Evolutionary conservation across 495 filamentous ascomycete genomes (phyloP).

Genomic region (Xylaria castorea): DNA sequence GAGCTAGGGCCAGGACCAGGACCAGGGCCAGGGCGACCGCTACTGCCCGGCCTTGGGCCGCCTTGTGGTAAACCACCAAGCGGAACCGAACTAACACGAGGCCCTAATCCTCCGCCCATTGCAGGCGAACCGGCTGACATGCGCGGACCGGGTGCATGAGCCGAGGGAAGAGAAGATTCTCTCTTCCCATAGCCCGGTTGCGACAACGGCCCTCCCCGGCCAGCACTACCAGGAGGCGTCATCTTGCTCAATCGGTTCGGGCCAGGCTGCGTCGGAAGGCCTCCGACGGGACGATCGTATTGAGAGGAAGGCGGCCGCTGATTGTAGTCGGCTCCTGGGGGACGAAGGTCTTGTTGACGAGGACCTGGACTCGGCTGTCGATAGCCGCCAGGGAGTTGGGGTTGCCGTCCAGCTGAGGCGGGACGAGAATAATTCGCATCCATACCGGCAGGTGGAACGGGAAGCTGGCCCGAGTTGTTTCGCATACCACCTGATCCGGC

Average conservation of each 20-base stretch:
- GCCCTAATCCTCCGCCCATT: constrained; percentile 38
- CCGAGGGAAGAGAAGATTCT: constrained; percentile 35
- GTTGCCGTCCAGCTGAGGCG: constrained; percentile 49
- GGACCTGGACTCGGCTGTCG: constrained; percentile 49
- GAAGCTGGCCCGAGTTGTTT: constrained; percentile 34
- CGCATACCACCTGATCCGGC: constrained; percentile 31
- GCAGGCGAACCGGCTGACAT: constrained; percentile 33
- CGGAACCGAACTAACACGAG: constrained; percentile 43
- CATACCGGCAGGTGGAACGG: constrained; percentile 41
- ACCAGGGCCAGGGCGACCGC: constrained; percentile 10
- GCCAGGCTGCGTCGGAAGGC: constrained; percentile 28
- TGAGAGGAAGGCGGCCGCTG: constrained; percentile 29
- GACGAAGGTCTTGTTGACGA: constrained; percentile 33
- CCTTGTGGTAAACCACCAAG: constrained; percentile 37
- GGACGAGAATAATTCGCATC: constrained; percentile 42
- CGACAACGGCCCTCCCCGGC: constrained; percentile 21
- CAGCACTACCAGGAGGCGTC: constrained; percentile 37
- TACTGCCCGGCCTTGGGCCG: constrained; percentile 29
- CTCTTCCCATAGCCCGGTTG: constrained; percentile 33
- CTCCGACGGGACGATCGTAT: constrained; percentile 35
- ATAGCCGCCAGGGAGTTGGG: constrained; percentile 50
- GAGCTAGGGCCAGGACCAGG: constrained; percentile 17
- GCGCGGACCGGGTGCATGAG: constrained; percentile 36
- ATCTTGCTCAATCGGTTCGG: constrained; percentile 49
- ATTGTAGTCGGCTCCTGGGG: constrained; percentile 37